A percentile compares a stretch with the other conserved stretches of the same genome.
Conservation (phyloP, 148 eudicot species). For the Rhododendron griersonianum region DNA sequence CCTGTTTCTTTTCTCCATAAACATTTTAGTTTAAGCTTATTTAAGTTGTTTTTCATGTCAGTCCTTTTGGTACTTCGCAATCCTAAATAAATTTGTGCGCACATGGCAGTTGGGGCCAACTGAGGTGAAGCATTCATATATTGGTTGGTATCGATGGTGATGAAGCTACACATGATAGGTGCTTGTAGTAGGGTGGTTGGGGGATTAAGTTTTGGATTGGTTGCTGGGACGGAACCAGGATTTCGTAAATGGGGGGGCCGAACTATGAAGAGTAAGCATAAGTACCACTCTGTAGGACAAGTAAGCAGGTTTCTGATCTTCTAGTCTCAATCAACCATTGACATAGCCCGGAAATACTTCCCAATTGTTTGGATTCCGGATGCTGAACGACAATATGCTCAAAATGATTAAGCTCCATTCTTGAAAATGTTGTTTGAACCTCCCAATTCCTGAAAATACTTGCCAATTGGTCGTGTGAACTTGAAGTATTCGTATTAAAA, state of each 20-base stretch:
- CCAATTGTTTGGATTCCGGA: background rate
- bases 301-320: too few relatives aligned
- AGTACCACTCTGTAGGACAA: too few relatives aligned
- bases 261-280: too few relatives aligned
- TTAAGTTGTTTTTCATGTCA: background rate
- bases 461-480: background rate
- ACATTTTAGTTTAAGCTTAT: background rate
- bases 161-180: background rate
- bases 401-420: too few relatives aligned
- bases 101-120: background rate
- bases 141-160: background rate
- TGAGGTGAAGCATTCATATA: background rate
- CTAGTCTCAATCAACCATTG: too few relatives aligned
- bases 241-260: too few relatives aligned
- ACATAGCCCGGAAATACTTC: background rate
- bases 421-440: too few relatives aligned
- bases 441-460: too few relatives aligned
- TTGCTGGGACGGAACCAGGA: background rate
- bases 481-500: background rate
- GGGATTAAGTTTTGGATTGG: background rate
- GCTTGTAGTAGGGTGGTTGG: background rate
- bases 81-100: background rate
- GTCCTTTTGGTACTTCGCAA: background rate
- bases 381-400: too few relatives aligned
- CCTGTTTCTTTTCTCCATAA: background rate